Conservation (phyloP, 2,329 filamentous ascomycete genomes). For the Myriosclerotinia duriaeana region DNA sequence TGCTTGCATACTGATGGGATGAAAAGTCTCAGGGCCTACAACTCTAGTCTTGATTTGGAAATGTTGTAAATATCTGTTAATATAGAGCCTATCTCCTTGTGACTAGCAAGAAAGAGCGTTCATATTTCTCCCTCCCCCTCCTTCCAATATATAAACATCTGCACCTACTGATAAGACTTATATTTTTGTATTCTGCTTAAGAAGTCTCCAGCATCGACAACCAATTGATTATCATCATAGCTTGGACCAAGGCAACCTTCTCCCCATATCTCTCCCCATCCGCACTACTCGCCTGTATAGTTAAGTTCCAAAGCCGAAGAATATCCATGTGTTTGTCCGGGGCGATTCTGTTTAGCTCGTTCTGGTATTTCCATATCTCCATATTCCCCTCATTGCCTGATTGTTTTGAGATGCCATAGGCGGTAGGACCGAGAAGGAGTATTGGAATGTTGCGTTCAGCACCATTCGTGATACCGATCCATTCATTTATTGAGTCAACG, state of each 20-base stretch:
- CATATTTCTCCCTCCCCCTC: not conserved
- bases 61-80: not conserved
- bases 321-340: slow-evolving; percentile 43
- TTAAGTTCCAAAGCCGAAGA: slow-evolving; percentile 47
- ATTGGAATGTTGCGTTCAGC: slow-evolving; percentile 45
- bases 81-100: not conserved
- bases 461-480: slow-evolving; percentile 41
- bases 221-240: slow-evolving; percentile 43
- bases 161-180: no score
- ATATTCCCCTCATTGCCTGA: slow-evolving; percentile 22
- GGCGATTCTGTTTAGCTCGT: slow-evolving; percentile 41
- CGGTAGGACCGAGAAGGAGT: slow-evolving; percentile 46
- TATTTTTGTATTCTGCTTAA: not conserved
- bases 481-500: slow-evolving; percentile 44
- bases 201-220: slow-evolving; percentile 40
- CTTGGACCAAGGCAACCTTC: slow-evolving; percentile 45
- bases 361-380: slow-evolving; percentile 43
- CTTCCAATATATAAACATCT: no score
- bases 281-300: slow-evolving; percentile 43
- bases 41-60: not conserved
- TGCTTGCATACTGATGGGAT: no score
- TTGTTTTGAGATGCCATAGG: slow-evolving; percentile 26
- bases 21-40: no score
- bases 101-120: not conserved
- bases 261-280: slow-evolving; percentile 45